Percentiles rank a stretch among this genome's conserved stretches.
Evolutionary conservation across 148 eudicot species (phyloP).

Genomic region (Polygonum aviculare): DNA sequence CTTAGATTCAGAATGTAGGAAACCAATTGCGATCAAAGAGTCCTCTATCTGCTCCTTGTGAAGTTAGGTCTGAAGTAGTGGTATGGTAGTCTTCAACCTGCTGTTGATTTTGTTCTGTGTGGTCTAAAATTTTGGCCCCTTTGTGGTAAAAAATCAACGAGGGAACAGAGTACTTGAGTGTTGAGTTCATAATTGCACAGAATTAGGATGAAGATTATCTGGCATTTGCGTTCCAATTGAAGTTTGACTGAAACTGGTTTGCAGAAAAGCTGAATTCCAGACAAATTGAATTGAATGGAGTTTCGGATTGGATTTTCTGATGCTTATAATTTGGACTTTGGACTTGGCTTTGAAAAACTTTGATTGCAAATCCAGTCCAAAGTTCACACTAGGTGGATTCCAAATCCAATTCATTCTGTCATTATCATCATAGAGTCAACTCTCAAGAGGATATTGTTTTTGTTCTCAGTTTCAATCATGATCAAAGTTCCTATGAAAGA

Average conservation of each 20-base stretch:
- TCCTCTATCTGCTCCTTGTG: background rate
- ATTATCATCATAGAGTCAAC: background rate
- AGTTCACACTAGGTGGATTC: background rate
- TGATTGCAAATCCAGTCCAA: background rate
- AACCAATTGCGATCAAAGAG: background rate
- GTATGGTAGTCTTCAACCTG: background rate
- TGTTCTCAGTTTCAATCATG: background rate
- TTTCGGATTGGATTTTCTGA: background rate
- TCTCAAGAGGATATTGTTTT: background rate
- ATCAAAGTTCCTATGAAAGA: background rate
- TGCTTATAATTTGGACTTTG: background rate
- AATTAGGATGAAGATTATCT: background rate
- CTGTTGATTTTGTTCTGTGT: background rate
- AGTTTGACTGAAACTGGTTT: background rate
- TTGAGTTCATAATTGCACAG: background rate
- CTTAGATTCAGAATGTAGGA: background rate
- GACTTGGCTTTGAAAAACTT: background rate
- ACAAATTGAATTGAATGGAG: background rate
- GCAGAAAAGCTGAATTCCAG: background rate
- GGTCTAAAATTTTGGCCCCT: background rate
- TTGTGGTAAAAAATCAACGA: background rate
- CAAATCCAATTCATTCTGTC: background rate
- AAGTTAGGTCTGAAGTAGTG: background rate
- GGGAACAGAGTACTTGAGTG: background rate
- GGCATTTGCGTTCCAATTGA: background rate